Evolutionary conservation across 441 rosid species (phyloP).

Genomic region (Dalechampia spathulata): DNA sequence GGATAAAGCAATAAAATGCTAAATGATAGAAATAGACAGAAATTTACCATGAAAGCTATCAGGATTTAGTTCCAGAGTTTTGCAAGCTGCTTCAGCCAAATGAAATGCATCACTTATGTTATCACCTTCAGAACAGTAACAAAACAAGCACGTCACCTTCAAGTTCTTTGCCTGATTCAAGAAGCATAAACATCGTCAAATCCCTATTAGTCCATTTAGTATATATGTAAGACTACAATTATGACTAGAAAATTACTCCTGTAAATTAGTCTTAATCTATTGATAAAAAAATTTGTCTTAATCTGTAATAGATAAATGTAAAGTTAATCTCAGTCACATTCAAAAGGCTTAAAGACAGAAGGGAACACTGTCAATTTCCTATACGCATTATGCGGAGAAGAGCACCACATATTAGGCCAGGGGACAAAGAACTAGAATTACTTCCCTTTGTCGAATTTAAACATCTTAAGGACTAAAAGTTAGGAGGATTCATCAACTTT

Average conservation of each 20-base stretch:
- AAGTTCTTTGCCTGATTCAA: conserved; percentile 68
- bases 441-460: neutral
- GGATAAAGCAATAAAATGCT: neutral
- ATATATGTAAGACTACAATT: neutral
- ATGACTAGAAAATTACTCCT: neutral
- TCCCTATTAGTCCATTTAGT: neutral
- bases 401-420: neutral
- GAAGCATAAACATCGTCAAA: conserved; percentile 14
- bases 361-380: neutral
- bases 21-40: neutral
- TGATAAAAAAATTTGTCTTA: too few relatives aligned
- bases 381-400: conserved; percentile 2
- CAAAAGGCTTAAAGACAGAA: neutral
- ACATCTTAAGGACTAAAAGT: neutral
- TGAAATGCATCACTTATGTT: conserved; percentile 72
- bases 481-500: neutral
- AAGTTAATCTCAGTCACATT: neutral
- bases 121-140: conserved; percentile 97
- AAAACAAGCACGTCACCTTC: conserved; percentile 70
- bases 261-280: neutral
- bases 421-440: neutral
- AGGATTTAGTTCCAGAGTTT: conserved; percentile 37
- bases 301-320: too few relatives aligned
- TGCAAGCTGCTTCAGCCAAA: conserved; percentile 66
- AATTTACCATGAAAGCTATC: conserved; percentile 41